Evolutionary conservation across 495 filamentous ascomycete species (phyloP), one percentile per base, ranked within the genome.

Genomic region (Pyrenopolyporus hunteri): DNA sequence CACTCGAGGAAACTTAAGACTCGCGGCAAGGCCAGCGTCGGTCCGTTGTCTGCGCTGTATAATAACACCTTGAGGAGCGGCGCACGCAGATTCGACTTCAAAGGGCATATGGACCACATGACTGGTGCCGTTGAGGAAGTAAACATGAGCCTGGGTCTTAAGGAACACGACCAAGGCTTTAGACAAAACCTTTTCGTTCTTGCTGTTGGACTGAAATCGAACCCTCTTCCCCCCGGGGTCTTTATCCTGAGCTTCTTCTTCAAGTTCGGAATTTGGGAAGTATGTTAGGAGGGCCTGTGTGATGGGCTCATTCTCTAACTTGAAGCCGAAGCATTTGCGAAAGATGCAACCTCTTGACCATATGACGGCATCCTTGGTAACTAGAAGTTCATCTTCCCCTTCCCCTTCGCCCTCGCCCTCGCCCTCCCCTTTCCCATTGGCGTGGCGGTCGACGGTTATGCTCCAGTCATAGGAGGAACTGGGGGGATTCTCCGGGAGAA

Each of bases 41-140:
- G 70, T 68, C 40, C 71, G 73, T 35, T 73, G 72, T 59, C 89
- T 96, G 32, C 92, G 77, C 68, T 97, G 93, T 52, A 99, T 84
- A 14, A 99, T 79, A 25, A 97, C 76, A 7, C 94, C 94, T 14
- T 83, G 78, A 4, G 91, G 87, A 14, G 91, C 88, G 10, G 93
- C 86, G 74, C 93, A 90, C 7, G 90, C 91, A 43, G 83, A 85
- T 66, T 97, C 91, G 29, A 97, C 88, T 73, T 97, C 92, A 66
- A 99, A 98, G 10, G 94, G 92, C 56, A 99, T 82, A 71, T 95
- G 89, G 52, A 98, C 84, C 53, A 95, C 85, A 82, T 98, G 91
- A 73, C 85, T 96, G 19, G 89, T 84, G 3, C 92, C 92, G 13
- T 87, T 81, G n/a, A 97, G 83, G 70, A 93, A 96, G 78, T 89